Conservation (phyloP, 345 rosid genomes). For the Brassica rapa region DNA sequence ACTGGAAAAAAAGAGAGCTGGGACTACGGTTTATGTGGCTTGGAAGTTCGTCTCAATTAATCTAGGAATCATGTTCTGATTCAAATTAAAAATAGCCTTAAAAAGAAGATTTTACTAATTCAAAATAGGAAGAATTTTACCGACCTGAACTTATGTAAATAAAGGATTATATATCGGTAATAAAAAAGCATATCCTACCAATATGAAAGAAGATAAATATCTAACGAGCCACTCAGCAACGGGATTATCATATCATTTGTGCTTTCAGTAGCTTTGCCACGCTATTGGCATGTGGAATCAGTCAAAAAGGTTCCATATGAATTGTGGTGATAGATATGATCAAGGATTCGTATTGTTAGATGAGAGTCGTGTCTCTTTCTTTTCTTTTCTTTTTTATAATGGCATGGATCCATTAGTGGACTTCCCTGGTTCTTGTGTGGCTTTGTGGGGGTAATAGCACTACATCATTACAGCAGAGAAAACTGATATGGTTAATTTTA, state of each 20-base stretch:
- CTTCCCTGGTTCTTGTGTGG: conserved; percentile 2
- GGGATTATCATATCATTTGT: not conserved
- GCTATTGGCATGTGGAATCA: not conserved
- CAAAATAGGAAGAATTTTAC: not conserved
- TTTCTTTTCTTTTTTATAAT: not conserved
- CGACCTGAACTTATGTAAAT: not conserved
- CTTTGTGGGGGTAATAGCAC: conserved; percentile 19
- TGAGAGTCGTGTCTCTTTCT: conserved; percentile 8
- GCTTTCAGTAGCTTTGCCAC: not conserved
- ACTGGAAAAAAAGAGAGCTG: too few species aligned
- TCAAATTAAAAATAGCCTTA: too few species aligned
- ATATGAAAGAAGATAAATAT: not conserved
- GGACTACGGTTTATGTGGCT: too few species aligned
- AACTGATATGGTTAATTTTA: not conserved
- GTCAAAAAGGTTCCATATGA: not conserved
- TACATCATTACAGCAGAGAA: conserved; percentile 1
- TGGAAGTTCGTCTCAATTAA: too few species aligned
- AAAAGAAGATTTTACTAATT: too few species aligned
- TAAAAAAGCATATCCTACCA: not conserved
- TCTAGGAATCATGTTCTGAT: too few species aligned
- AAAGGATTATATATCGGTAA: not conserved
- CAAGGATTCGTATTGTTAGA: not conserved
- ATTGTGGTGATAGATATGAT: conserved; percentile 18
- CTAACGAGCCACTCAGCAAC: not conserved
- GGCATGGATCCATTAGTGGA: conserved; percentile 25